These are phyloP conservation scores for Exophiala xenobiotica DNA, from an alignment of 2,329 filamentous ascomycete species.

Conservation along the genomic window DNA sequence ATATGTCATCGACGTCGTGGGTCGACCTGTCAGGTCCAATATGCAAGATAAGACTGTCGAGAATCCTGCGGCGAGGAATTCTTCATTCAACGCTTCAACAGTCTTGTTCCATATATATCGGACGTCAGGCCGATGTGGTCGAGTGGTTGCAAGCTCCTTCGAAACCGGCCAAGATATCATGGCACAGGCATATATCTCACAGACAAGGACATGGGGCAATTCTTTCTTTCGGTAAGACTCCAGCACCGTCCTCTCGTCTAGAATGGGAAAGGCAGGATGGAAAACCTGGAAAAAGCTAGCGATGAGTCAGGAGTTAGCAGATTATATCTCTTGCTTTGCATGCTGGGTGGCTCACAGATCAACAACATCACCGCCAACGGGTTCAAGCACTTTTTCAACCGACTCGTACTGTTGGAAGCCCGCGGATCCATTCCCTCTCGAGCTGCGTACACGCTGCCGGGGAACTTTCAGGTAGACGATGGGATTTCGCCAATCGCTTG, in stretches of 20 bases:
- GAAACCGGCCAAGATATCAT: slow-evolving; percentile 58
- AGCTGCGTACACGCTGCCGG: slow-evolving; percentile 22
- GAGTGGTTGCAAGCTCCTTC: slow-evolving; percentile 41
- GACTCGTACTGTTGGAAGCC: slow-evolving; percentile 55
- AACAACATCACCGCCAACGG: slow-evolving; percentile 51
- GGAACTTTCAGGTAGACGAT: slow-evolving; percentile 40
- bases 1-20: slow-evolving; percentile 32
- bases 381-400: slow-evolving; percentile 60
- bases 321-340: neutral
- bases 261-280: slow-evolving; percentile 59
- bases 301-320: slow-evolving; percentile 31
- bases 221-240: slow-evolving; percentile 57
- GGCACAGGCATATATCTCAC: slow-evolving; percentile 58
- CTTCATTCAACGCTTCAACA: slow-evolving; percentile 56
- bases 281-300: slow-evolving; percentile 55
- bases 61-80: slow-evolving; percentile 58
- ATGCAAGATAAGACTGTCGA: slow-evolving; percentile 59
- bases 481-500: slow-evolving; percentile 39
- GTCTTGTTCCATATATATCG: slow-evolving; percentile 63
- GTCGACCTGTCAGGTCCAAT: slow-evolving; percentile 59
- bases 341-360: slow-evolving; percentile 33
- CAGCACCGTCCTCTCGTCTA: slow-evolving; percentile 54
- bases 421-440: slow-evolving; percentile 42
- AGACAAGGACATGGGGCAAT: slow-evolving; percentile 57
- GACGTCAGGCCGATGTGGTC: slow-evolving; percentile 53